Evolutionary conservation across 352 stramenopile genomes (phyloP).

Genomic region (Globisporangium acanthophoron): DNA sequence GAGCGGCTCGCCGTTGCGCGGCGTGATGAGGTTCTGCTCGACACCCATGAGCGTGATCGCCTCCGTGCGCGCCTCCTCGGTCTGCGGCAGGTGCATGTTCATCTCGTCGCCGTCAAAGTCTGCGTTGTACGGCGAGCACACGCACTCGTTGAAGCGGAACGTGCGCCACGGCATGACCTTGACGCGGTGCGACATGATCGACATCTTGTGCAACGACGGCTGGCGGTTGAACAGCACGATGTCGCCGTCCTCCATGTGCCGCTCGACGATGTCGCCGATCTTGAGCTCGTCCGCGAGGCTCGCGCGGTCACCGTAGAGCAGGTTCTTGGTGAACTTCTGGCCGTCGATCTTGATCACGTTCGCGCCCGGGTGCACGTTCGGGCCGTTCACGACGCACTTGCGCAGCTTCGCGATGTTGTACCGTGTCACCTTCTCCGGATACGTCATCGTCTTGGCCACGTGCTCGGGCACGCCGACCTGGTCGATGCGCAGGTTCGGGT

Average conservation of each 20-base stretch:
- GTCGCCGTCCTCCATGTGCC: constrained; percentile 99
- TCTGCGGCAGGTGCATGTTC: constrained; percentile 99
- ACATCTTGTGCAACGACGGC: constrained; percentile 99
- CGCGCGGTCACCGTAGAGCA: constrained; percentile 94
- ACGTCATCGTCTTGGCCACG: constrained; percentile 98
- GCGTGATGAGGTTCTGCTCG: constrained; percentile 97
- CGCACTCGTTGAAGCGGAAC: constrained; percentile 99
- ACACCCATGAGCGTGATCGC: constrained; percentile 97
- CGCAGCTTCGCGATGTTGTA: constrained; percentile 98
- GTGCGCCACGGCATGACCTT: constrained; percentile 97
- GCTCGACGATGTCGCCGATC: constrained; percentile 98
- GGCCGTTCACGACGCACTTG: constrained; percentile 94
- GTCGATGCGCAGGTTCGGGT: constrained; percentile 96
- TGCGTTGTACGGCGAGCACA: constrained; percentile 99
- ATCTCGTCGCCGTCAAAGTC: constrained; percentile 99
- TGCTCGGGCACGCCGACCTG: constrained; percentile 93
- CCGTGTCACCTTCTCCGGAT: constrained; percentile 94
- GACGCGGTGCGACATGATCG: constrained; percentile 94
- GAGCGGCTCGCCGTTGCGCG: constrained; percentile 96
- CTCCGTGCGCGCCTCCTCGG: constrained; percentile 97
- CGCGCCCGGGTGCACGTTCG: constrained; percentile 94
- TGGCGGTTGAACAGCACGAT: constrained; percentile 99
- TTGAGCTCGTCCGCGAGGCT: constrained; percentile 92
- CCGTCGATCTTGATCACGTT: constrained; percentile 90
- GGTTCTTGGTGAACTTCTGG: constrained; percentile 85